Conservation (phyloP, 495 filamentous ascomycete species). For the Trypethelium eluteriae region DNA sequence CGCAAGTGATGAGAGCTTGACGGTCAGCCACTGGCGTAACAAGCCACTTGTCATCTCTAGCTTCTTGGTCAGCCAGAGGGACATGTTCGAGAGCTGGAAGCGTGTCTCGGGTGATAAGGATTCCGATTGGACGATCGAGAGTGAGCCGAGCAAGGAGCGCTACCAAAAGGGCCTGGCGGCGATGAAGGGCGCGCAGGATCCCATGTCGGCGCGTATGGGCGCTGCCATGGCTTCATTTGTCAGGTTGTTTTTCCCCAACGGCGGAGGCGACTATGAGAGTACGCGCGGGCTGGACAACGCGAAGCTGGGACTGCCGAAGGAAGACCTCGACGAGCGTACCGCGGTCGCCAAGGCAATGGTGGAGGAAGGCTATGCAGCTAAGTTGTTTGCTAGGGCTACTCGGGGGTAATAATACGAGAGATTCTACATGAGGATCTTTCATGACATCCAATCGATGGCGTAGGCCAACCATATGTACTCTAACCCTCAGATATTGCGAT, state of each 20-base stretch:
- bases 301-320: slow-evolving; percentile 47
- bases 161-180: slow-evolving; percentile 37
- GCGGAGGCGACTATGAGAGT: slow-evolving; percentile 36
- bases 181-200: slow-evolving; percentile 24
- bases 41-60: slow-evolving; percentile 34
- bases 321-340: slow-evolving; percentile 53
- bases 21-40: slow-evolving; percentile 31
- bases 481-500: too few species aligned
- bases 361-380: too few species aligned
- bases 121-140: slow-evolving; percentile 48
- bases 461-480: too few species aligned
- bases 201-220: too few species aligned
- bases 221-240: slow-evolving; percentile 31
- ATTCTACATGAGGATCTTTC: too few species aligned
- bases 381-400: too few species aligned
- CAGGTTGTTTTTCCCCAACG: slow-evolving; percentile 46
- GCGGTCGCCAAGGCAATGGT: slow-evolving; percentile 25
- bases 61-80: slow-evolving; percentile 41
- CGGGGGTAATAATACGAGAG: too few species aligned
- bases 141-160: slow-evolving; percentile 38
- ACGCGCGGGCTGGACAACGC: slow-evolving; percentile 42
- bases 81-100: slow-evolving; percentile 42
- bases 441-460: too few species aligned
- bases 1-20: background rate
- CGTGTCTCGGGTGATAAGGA: slow-evolving; percentile 48